Conservation (phyloP, 2,329 filamentous ascomycete genomes). For the Dactylella cylindrospora region DNA sequence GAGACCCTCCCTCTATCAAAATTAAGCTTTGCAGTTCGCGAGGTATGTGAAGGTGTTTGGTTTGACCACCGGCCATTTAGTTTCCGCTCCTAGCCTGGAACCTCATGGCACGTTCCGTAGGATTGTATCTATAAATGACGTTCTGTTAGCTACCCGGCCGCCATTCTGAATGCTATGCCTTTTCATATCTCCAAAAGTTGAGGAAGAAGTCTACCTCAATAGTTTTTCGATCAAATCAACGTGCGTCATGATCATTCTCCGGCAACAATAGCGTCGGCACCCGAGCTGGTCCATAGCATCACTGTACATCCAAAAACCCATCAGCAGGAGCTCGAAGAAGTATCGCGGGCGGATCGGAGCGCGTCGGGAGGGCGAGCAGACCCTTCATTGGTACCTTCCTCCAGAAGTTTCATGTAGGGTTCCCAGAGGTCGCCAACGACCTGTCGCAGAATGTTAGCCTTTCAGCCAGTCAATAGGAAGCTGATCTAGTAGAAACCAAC, state of each 20-base stretch:
- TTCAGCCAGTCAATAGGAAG: constrained; percentile 5
- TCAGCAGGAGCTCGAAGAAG: constrained; percentile 1
- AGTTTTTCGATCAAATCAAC: constrained; percentile 99
- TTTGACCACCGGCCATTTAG: constrained; percentile 8
- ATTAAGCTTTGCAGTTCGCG: too few species aligned
- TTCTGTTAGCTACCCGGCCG: constrained; percentile 6
- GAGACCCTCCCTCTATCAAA: too few species aligned
- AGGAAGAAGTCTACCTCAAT: constrained; percentile 64
- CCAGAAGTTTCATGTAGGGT: constrained; percentile 78
- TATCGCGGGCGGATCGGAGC: background rate
- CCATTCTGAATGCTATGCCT: too few species aligned
- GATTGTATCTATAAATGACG: constrained; percentile 26
- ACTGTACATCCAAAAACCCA: constrained; percentile 56
- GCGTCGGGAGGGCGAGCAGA: constrained; percentile 54
- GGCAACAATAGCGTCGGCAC: constrained; percentile 95
- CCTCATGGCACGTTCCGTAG: constrained; percentile 32
- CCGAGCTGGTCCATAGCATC: constrained; percentile 95
- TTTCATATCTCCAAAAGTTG: background rate
- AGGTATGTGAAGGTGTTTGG: too few species aligned
- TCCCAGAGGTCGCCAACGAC: constrained; percentile 98
- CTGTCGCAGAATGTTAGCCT: constrained; percentile 56
- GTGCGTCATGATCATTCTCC: constrained; percentile 99
- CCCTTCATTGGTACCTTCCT: constrained; percentile 74
- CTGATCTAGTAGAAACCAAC: constrained; percentile 57
- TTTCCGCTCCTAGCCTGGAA: constrained; percentile 39